Base-by-base conservation (phyloP, 2,329 filamentous ascomycete species). In the Cladosporium sp. region DNA sequence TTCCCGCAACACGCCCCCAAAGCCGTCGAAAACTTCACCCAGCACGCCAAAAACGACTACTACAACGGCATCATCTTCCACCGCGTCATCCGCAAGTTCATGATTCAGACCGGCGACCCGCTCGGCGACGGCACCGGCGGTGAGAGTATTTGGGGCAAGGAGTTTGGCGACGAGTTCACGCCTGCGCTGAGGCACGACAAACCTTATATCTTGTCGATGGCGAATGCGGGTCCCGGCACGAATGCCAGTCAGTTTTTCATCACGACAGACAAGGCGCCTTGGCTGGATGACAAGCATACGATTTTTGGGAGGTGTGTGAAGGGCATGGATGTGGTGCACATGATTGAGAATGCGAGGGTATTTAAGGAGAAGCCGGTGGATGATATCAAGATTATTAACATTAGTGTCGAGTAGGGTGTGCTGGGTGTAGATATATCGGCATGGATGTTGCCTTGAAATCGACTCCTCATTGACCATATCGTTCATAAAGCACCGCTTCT, bases 41-140 rank as follows among this genome's bases (percentile, higher is more conserved):
- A 92, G 0, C 95, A 98, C 74, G 87, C 92, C 2, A 90, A 89
- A 73, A 90, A 89, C 66, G 92, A 92, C 1, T 99, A 99, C 78
- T 99, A 99, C 82, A 98, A 99, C 81, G 92, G 92, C 79, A 93
- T 94, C 37, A 94, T 97, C 72, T 99, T 99, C 84, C 95, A 99
- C 79, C 90, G 95, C 37, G 91, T 99, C 7, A 99, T 99, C 72
- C 88, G 91, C 67, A 97, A 97, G 75, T 99, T 99, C 81, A 99
- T 99, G 96, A 97, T 99, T 67, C 92, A 93, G 75, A 87, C 87
- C 26, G 93, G 93, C 60, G 93, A 97, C 75, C 92, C 93, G 0
- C 80, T 95, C 1, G 93, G 93, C 11, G 92, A 97, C 73, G 93
- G 93, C 4, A 96, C 93, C 0, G 93, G 93, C 53, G 93, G 93